Evolutionary conservation across 1,284 basidiomycete species (phyloP), one percentile per base, ranked within the genome.

Genomic region (Ustilago nuda): DNA sequence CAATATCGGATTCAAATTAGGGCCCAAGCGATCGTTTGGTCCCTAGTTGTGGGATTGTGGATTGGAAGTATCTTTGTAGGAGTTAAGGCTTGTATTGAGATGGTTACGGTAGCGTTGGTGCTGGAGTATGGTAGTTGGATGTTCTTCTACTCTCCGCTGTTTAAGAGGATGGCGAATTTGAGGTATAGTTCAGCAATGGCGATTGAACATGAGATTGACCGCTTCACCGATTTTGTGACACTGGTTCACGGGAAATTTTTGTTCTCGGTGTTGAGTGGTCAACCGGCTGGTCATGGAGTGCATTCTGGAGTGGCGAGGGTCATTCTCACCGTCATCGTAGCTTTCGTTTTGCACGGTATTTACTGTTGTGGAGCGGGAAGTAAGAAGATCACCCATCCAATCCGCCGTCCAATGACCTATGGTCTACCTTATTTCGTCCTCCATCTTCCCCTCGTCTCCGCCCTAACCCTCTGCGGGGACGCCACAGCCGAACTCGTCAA

Each of bases 181-280:
- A 54, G 68, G 3, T 83, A 83, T 57, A 71, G 65, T 12, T 80
- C 80, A 3, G 81, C 79, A 1, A 64, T 81, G 9, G 73, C 66
- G 39, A 83, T 83, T 61, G 81, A 83, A 36, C 81, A 83, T 60
- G 81, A 82, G 63, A 69, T 83, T 23, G 81, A 83, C 32, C 55
- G 81, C 6, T 81, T 77, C n/a, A 70, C 65, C 33, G 81, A 82
- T 45, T 83, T 83, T 52, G 65, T 79, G 66, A 82, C 81, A 8
- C 50, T 83, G 33, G 81, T 81, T 15, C 76, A 80, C 19, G 80
- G 80, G 27, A 74, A 81, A 60, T 81, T 79, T 39, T 46, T 81
- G 7, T 81, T 72, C 66, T 69, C 66, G 43, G 71, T 73, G 5
- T 32, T 77, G 0, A 51, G 66, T 3, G 75, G 69, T 27, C 68